Conservation (phyloP, 805 yeast genomes). For the Kurtzmaniella fragi region DNA sequence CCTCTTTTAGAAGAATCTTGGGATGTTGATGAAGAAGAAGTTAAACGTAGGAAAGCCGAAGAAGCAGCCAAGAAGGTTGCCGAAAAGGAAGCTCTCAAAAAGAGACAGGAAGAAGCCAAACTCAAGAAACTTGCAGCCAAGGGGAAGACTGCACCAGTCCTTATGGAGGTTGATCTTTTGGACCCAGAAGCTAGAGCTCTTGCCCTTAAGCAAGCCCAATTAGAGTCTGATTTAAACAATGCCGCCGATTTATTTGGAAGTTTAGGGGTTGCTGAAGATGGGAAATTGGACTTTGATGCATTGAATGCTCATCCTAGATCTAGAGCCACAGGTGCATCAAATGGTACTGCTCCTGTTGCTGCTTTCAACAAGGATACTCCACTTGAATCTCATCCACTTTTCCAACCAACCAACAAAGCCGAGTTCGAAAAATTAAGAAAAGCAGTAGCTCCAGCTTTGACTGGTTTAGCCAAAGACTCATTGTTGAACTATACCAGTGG, state of each 20-base stretch:
- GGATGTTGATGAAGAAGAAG: slow-evolving; percentile 81
- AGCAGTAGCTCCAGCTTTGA: slow-evolving; percentile 57
- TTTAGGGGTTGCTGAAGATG: slow-evolving; percentile 71
- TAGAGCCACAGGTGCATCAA: slow-evolving; percentile 36
- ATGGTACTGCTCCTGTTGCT: slow-evolving; percentile 26
- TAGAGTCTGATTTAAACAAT: slow-evolving; percentile 81
- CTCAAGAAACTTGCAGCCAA: slow-evolving; percentile 43
- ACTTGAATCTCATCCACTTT: slow-evolving; percentile 70
- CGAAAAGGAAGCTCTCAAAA: slow-evolving; percentile 41
- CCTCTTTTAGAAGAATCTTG: slow-evolving; percentile 76
- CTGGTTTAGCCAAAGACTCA: slow-evolving; percentile 56
- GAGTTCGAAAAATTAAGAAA: slow-evolving; percentile 72
- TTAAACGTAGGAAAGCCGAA: slow-evolving; percentile 41
- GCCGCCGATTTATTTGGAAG: slow-evolving; percentile 99
- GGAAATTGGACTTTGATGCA: slow-evolving; percentile 21
- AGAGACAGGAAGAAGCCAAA: slow-evolving; percentile 42
- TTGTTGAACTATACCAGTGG: slow-evolving; percentile 64
- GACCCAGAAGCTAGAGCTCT: slow-evolving; percentile 74
- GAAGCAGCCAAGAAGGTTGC: slow-evolving; percentile 35
- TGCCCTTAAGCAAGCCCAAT: slow-evolving; percentile 72
- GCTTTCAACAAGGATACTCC: slow-evolving; percentile 57
- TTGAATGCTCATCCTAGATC: slow-evolving; percentile 51
- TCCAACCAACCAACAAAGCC: slow-evolving; percentile 73
- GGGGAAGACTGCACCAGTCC: slow-evolving; percentile 29
- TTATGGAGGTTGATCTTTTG: slow-evolving; percentile 58